Conservation (phyloP, 495 filamentous ascomycete genomes). For the Penicillium steckii region DNA sequence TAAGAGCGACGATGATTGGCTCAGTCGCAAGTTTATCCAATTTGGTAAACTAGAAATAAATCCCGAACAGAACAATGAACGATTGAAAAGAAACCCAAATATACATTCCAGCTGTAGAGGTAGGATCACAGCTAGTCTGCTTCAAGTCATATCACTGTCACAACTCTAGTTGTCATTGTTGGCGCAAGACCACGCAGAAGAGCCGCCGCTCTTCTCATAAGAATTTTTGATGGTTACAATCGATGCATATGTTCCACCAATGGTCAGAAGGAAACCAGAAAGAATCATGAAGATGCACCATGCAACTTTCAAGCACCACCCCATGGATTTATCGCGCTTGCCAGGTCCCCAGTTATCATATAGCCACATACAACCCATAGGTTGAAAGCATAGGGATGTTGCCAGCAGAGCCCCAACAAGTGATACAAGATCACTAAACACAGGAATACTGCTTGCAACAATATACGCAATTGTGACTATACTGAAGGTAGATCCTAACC, state of each 20-base stretch:
- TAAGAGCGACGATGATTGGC: neutral
- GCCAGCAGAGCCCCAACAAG: slow-evolving; percentile 59
- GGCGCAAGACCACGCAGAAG: slow-evolving; percentile 29
- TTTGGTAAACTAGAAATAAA: too few species aligned
- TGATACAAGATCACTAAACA: slow-evolving; percentile 61
- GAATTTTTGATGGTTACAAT: slow-evolving; percentile 52
- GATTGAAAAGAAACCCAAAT: too few species aligned
- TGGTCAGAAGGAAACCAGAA: slow-evolving; percentile 46
- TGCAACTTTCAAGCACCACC: slow-evolving; percentile 25
- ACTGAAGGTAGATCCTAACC: slow-evolving; percentile 53
- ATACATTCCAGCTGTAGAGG: too few species aligned
- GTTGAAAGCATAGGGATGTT: slow-evolving; percentile 41
- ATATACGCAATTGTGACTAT: slow-evolving; percentile 63
- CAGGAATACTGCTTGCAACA: slow-evolving; percentile 67
- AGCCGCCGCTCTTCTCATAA: slow-evolving; percentile 32
- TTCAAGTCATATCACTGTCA: too few species aligned
- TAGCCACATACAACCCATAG: slow-evolving; percentile 46
- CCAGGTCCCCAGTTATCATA: slow-evolving; percentile 48
- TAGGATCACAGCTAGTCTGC: too few species aligned
- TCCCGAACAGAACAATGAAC: too few species aligned
- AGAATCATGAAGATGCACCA: slow-evolving; percentile 29
- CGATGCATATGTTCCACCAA: slow-evolving; percentile 56
- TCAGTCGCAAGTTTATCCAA: neutral
- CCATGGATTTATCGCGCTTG: slow-evolving; percentile 17
- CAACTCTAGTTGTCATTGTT: slow-evolving; percentile 19